These are phyloP conservation scores for Phytophthora gonapodyides DNA, from an alignment of 352 stramenopile genomes.

Conservation along the genomic window DNA sequence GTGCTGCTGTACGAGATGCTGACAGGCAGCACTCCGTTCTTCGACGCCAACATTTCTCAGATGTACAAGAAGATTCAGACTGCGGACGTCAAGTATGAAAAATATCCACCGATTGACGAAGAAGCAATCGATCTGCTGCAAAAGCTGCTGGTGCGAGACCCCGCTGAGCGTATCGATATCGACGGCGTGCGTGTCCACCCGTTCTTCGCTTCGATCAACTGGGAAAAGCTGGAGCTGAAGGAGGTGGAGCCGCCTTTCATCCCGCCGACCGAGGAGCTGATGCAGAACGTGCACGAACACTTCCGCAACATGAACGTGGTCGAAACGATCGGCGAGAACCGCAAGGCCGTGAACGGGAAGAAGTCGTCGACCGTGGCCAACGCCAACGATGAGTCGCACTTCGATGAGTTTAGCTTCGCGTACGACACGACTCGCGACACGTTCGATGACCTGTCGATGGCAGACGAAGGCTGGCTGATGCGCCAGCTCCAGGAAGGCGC, in stretches of 20 bases:
- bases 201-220: constrained; percentile 79
- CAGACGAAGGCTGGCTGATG: constrained; percentile 84
- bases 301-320: constrained; percentile 91
- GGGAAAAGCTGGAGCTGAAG: constrained; percentile 75
- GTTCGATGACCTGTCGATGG: constrained; percentile 82
- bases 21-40: constrained; percentile 88
- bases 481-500: constrained; percentile 77
- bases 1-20: constrained; percentile 92
- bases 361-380: constrained; percentile 50
- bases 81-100: constrained; percentile 82
- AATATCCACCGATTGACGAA: constrained; percentile 65
- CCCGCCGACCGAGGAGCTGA: constrained; percentile 75
- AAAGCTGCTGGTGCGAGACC: constrained; percentile 80
- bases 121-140: constrained; percentile 74
- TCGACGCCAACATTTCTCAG: constrained; percentile 81
- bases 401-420: constrained; percentile 89
- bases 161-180: constrained; percentile 63
- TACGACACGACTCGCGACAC: constrained; percentile 81
- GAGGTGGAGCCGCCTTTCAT: constrained; percentile 84
- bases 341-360: constrained; percentile 62
- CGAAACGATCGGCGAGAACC: constrained; percentile 73
- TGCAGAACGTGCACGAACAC: constrained; percentile 89
- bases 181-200: constrained; percentile 62
- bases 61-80: constrained; percentile 93
- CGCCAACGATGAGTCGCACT: constrained; percentile 72